phyloP scores from a whole-genome alignment of 2,329 filamentous ascomycete species.

The Penicillium sp. region DNA sequence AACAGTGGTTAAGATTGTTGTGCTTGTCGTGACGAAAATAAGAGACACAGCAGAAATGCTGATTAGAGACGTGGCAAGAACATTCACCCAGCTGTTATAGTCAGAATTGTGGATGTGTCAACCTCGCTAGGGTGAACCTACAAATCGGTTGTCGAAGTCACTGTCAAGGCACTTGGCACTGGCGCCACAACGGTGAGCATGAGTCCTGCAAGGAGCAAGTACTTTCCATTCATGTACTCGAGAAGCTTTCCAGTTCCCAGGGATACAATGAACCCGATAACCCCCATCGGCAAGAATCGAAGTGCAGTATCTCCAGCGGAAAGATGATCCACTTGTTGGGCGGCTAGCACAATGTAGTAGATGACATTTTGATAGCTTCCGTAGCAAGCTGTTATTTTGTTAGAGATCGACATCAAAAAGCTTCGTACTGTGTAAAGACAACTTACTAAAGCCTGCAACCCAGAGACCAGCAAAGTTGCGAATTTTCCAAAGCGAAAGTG shows the following conservation, averaged over 20 bases:
- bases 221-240: constrained; percentile 42
- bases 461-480: constrained; percentile 50
- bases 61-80: constrained; percentile 42
- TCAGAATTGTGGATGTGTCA: constrained; percentile 4
- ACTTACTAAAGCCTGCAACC: constrained; percentile 46
- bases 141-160: constrained; percentile 26
- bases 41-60: constrained; percentile 45
- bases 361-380: constrained; percentile 47
- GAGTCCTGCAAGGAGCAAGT: constrained; percentile 39
- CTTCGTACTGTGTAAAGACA: not conserved
- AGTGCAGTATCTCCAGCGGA: constrained; percentile 43
- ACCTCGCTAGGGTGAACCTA: constrained; percentile 15
- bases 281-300: constrained; percentile 46
- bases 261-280: constrained; percentile 41
- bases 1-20: constrained; percentile 43
- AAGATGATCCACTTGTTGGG: constrained; percentile 43
- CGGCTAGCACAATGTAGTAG: constrained; percentile 47
- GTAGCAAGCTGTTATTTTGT: constrained; percentile 36
- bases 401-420: not conserved
- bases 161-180: constrained; percentile 34
- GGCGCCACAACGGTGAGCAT: constrained; percentile 41
- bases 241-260: constrained; percentile 39
- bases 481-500: constrained; percentile 49
- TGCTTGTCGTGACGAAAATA: constrained; percentile 47
- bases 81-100: constrained; percentile 39